phyloP scores from a whole-genome alignment of 352 stramenopile species.

The Paralagenidium karlingii region DNA sequence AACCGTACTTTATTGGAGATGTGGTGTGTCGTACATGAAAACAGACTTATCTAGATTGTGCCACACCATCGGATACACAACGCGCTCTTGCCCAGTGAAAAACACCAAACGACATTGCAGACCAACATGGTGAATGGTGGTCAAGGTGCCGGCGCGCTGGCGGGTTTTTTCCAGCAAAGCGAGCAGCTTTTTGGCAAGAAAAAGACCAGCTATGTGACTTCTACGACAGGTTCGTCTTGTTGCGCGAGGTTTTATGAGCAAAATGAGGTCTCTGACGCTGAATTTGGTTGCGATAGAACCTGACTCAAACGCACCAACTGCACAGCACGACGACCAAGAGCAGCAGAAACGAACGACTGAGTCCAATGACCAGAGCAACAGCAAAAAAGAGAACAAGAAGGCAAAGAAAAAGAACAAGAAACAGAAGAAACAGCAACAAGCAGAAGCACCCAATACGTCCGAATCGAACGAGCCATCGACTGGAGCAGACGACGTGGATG shows the following conservation, averaged over 20 bases:
- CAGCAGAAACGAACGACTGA: neutral
- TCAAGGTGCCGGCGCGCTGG: neutral
- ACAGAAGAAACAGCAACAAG: neutral
- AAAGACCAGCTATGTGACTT: neutral
- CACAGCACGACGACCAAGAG: neutral
- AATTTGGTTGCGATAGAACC: neutral
- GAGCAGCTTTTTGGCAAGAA: neutral
- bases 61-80: no score
- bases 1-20: no score
- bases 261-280: no score
- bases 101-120: no score
- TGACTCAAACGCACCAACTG: neutral
- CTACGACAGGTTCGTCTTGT: neutral
- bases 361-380: neutral
- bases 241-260: no score
- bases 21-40: no score
- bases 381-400: constrained; percentile 9
- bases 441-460: neutral
- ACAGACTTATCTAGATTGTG: no score
- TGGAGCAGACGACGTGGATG: constrained; percentile 3
- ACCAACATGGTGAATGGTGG: no score
- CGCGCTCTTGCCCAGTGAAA: no score
- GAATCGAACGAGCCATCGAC: neutral
- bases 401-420: constrained; percentile 19
- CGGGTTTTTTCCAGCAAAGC: neutral